Percentiles rank a stretch among this genome's conserved stretches.
phyloP scores from a whole-genome alignment of 148 eudicot species.

The Vaccinium macrocarpon region DNA sequence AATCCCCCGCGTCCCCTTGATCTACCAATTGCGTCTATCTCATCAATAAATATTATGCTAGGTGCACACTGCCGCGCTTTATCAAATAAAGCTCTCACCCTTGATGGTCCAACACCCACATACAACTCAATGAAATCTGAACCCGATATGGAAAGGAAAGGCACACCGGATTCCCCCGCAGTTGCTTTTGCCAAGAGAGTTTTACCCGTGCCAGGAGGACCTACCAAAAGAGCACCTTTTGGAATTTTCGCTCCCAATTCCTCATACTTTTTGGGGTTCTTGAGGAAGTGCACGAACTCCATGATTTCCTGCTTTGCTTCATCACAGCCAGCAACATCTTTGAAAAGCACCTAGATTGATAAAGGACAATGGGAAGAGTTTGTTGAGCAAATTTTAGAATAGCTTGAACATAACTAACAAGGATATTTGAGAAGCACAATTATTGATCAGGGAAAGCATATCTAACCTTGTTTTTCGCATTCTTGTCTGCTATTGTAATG shows the following conservation, averaged over 20 bases:
- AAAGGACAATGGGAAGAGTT: no score
- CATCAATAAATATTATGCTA: constrained; percentile 65
- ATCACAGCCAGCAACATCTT: constrained; percentile 73
- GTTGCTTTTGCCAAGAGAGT: constrained; percentile 67
- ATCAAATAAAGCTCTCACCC: constrained; percentile 58
- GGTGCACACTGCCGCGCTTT: constrained; percentile 68
- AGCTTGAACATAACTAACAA: no score
- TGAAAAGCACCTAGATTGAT: constrained; percentile 20
- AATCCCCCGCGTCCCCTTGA: constrained; percentile 63
- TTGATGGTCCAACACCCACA: constrained; percentile 67
- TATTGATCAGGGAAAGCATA: neutral
- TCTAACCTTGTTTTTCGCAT: constrained; percentile 46
- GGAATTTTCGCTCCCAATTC: constrained; percentile 68
- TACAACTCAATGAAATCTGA: constrained; percentile 74
- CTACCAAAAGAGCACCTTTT: constrained; percentile 63
- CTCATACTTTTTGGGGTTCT: constrained; percentile 60
- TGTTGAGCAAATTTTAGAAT: no score
- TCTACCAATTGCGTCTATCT: constrained; percentile 69
- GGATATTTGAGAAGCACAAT: no score
- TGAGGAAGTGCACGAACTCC: neutral
- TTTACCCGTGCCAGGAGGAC: constrained; percentile 75
- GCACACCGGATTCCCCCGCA: constrained; percentile 67
- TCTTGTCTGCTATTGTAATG: constrained; percentile 45
- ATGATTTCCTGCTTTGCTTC: constrained; percentile 33
- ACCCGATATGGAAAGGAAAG: constrained; percentile 62